Percentiles rank a stretch among this genome's conserved stretches.
These are phyloP conservation scores for Kwoniella sp. DNA, from an alignment of 768 basidiomycete species.

Conservation along the genomic window DNA sequence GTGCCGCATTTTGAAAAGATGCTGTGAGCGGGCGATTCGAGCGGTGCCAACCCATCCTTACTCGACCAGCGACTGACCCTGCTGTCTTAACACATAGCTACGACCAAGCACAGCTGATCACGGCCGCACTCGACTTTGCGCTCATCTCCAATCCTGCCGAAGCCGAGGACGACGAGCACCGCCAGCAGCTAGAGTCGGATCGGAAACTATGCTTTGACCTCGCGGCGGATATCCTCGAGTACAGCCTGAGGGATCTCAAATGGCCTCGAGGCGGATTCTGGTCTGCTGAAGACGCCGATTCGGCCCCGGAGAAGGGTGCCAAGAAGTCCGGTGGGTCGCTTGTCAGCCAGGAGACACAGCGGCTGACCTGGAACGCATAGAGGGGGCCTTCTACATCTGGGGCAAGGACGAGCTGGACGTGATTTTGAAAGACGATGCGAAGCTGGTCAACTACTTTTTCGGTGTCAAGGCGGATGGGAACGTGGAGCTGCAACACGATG, in stretches of 20 bases:
- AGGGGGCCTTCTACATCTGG: slow-evolving; percentile 54
- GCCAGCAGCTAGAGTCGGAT: slow-evolving; percentile 1
- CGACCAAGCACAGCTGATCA: slow-evolving; percentile 52
- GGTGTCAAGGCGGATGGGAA: slow-evolving; percentile 51
- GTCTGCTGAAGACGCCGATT: slow-evolving; percentile 54
- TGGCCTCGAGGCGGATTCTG: slow-evolving; percentile 51
- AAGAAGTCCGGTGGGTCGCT: slow-evolving; percentile 35
- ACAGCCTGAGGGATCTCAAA: slow-evolving; percentile 48
- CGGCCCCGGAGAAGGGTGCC: slow-evolving; percentile 43
- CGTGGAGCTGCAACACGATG: slow-evolving; percentile 51
- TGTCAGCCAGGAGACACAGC: neutral
- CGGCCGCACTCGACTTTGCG: slow-evolving; percentile 30
- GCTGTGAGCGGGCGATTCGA: slow-evolving; percentile 38
- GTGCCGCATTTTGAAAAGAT: slow-evolving; percentile 55
- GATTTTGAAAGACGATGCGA: slow-evolving; percentile 43
- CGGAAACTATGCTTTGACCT: slow-evolving; percentile 35
- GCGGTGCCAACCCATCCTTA: too few species aligned
- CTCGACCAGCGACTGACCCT: too few species aligned
- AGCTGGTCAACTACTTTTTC: slow-evolving; percentile 48
- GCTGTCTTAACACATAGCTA: slow-evolving; percentile 38
- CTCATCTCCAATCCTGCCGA: slow-evolving; percentile 17
- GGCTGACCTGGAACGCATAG: slow-evolving; percentile 15
- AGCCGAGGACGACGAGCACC: neutral
- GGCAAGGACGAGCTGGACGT: slow-evolving; percentile 47
- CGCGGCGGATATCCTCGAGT: slow-evolving; percentile 50